Conservation (phyloP, 1,139 yeast species). For the Protomyces macrosporus region DNA sequence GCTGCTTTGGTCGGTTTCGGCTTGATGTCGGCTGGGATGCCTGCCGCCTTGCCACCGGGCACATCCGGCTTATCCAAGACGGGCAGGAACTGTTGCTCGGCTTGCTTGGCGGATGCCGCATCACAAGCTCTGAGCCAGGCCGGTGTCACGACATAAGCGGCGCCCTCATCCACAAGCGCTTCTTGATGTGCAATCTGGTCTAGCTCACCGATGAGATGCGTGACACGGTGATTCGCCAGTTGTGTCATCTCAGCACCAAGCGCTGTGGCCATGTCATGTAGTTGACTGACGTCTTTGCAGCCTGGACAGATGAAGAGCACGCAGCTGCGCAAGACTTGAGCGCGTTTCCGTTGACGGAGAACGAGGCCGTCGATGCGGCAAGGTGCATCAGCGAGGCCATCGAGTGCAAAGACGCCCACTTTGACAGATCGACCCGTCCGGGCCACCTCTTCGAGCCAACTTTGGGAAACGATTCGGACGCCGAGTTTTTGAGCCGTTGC, state of each 20-base stretch:
- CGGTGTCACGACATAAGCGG: neutral
- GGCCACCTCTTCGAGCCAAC: conserved; percentile 12
- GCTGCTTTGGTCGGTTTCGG: neutral
- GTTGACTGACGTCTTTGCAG: neutral
- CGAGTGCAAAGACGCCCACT: conserved; percentile 9
- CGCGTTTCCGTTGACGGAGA: neutral
- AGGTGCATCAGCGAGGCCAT: conserved; percentile 2
- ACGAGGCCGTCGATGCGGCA: conserved; percentile 13
- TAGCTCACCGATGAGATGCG: neutral
- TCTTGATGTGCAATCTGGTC: neutral
- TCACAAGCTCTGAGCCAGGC: neutral
- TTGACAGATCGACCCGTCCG: conserved; percentile 6
- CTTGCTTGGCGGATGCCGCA: neutral
- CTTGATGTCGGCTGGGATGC: neutral
- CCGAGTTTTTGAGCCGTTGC: conserved; percentile 1
- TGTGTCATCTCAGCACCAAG: neutral
- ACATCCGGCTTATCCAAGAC: neutral
- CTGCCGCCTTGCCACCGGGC: neutral
- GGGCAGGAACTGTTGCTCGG: neutral
- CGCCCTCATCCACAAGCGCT: neutral
- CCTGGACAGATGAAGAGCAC: neutral
- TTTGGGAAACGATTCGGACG: conserved; percentile 3
- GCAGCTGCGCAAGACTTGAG: neutral
- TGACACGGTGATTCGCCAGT: neutral
- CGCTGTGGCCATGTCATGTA: neutral